Conservation (phyloP, 768 basidiomycete species). For the Termitomyces sp. region DNA sequence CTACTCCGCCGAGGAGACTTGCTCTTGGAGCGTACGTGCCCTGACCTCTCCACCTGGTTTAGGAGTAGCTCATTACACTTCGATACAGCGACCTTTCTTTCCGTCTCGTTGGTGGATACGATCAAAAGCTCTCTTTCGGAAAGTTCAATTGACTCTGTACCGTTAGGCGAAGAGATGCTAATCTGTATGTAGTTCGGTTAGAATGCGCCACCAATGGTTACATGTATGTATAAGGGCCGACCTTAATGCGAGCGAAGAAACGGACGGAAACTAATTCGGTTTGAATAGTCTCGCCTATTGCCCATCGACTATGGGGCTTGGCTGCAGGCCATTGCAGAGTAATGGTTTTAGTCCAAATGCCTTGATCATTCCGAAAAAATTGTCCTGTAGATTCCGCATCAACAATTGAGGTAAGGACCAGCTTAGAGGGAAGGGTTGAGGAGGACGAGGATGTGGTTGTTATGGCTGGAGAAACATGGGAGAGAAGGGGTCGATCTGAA, state of each 20-base stretch:
- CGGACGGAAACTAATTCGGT: constrained; percentile 61
- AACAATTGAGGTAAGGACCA: constrained; percentile 49
- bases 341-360: constrained; percentile 62
- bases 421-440: constrained; percentile 31
- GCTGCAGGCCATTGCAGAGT: constrained; percentile 71
- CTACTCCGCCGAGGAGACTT: constrained; percentile 52
- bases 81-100: constrained; percentile 61
- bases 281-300: constrained; percentile 74
- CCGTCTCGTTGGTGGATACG: constrained; percentile 67
- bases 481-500: constrained; percentile 28
- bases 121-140: constrained; percentile 63
- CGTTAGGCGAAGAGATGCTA: constrained; percentile 49
- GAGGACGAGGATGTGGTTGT: constrained; percentile 18
- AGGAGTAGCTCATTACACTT: constrained; percentile 50
- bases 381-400: constrained; percentile 57
- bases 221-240: constrained; percentile 25
- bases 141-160: constrained; percentile 67
- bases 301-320: constrained; percentile 71
- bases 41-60: constrained; percentile 21
- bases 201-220: constrained; percentile 12
- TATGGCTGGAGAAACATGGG: constrained; percentile 15
- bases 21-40: constrained; percentile 51
- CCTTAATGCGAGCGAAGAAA: constrained; percentile 73
- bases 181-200: constrained; percentile 31
- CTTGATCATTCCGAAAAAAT: constrained; percentile 53